phyloP scores from a whole-genome alignment of 805 yeast genomes.

The Pichia exigua region DNA sequence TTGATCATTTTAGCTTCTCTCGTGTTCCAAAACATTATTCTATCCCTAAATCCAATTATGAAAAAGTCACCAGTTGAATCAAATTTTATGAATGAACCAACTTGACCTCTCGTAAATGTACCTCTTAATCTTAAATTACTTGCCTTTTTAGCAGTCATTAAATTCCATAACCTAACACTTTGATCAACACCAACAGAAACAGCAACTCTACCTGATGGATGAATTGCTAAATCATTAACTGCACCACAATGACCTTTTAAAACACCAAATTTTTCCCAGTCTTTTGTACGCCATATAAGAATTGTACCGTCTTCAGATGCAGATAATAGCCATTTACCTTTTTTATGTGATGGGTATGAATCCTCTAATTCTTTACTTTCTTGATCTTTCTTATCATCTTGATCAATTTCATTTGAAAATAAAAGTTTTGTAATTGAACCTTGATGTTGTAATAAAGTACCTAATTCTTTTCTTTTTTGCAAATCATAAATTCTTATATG shows the following conservation, averaged over 20 bases:
- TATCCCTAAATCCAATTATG: slow-evolving; percentile 64
- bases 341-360: slow-evolving; percentile 26
- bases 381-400: slow-evolving; percentile 16
- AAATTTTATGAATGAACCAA: slow-evolving; percentile 22
- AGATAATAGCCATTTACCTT: slow-evolving; percentile 85
- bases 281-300: slow-evolving; percentile 89
- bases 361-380: slow-evolving; percentile 3
- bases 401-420: slow-evolving; percentile 49
- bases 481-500: slow-evolving; percentile 90
- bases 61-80: slow-evolving; percentile 61
- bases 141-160: slow-evolving; percentile 95
- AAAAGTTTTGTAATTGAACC: slow-evolving; percentile 77
- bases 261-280: slow-evolving; percentile 89
- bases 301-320: slow-evolving; percentile 89
- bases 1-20: slow-evolving; percentile 47
- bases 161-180: slow-evolving; percentile 84
- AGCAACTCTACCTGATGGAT: slow-evolving; percentile 85
- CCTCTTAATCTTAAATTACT: slow-evolving; percentile 69
- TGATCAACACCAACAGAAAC: slow-evolving; percentile 81
- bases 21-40: slow-evolving; percentile 58
- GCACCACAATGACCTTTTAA: slow-evolving; percentile 85
- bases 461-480: slow-evolving; percentile 88
- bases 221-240: slow-evolving; percentile 79
- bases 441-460: slow-evolving; percentile 77
- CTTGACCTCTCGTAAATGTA: slow-evolving; percentile 56